Percentiles rank a stretch among this genome's conserved stretches.
Conservation (phyloP, 208 protist species). For the Entamoeba histolytica region DNA sequence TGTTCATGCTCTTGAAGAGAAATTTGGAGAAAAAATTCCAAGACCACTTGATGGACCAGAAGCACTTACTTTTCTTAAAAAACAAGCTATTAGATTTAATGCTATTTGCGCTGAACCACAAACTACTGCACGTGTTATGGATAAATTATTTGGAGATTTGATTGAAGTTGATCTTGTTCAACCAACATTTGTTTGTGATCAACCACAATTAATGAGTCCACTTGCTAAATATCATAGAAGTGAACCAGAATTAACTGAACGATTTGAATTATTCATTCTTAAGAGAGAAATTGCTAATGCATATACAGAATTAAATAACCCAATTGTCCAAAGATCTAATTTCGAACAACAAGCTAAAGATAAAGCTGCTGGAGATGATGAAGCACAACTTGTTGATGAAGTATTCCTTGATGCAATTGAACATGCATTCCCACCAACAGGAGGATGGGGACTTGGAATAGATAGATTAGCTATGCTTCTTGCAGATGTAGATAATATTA, state of each 20-base stretch:
- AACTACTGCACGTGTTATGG: conserved; percentile 79
- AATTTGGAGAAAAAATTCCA: not conserved
- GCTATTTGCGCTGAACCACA: conserved; percentile 66
- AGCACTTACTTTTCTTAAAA: conserved; percentile 25
- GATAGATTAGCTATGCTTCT: conserved; percentile 96
- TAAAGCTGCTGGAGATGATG: conserved; percentile 73
- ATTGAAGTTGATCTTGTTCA: conserved; percentile 73
- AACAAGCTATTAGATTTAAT: conserved; percentile 56
- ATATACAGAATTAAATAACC: conserved; percentile 99
- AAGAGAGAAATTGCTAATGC: conserved; percentile 87
- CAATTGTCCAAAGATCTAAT: conserved; percentile 81
- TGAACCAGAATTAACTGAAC: conserved; percentile 69
- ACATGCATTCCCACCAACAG: conserved; percentile 91
- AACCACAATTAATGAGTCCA: conserved; percentile 95
- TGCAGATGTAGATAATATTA: conserved; percentile 48
- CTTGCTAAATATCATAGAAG: conserved; percentile 81
- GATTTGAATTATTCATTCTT: conserved; percentile 96
- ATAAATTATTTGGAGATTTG: conserved; percentile 77
- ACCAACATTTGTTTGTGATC: conserved; percentile 95
- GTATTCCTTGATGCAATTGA: conserved; percentile 79
- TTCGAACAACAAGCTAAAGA: conserved; percentile 81
- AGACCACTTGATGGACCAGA: not conserved
- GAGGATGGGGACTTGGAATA: conserved; percentile 95
- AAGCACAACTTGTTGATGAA: conserved; percentile 86
- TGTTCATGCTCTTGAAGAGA: conserved; percentile 35